Base-by-base conservation (phyloP, 768 basidiomycete genomes). In the Podaxis rugospora region DNA sequence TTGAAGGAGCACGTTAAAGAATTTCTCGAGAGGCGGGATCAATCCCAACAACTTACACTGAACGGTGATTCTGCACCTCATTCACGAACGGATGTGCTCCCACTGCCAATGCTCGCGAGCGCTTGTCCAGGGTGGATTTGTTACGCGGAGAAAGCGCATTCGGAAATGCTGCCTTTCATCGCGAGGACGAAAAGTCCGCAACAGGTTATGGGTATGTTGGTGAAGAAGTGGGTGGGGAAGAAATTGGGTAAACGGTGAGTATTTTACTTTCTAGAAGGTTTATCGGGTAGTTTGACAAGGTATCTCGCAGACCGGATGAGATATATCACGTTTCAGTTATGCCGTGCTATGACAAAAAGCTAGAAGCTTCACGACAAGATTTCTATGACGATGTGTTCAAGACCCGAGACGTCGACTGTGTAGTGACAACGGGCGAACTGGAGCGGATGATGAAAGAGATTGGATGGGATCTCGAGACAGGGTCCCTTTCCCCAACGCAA, bases 281-380 rank as follows among this genome's bases (percentile, higher is more conserved):
- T 6, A 25, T 55, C 62, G 47, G 18, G 51, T 40, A 49, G 16
- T 40, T 64, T 64, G 40, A 59, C 50, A 28, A 62, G 21, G n/a
- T 55, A 6, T 60, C 25, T 53, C 44, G 14, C 70, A 95, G 92
- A 40, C 93, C 94, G 0, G 79, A 92, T 67, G 80, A 92, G 66
- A 84, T 99, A 49, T 99, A 98, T 70, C 97, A 99, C 68, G 94
- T 98, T 56, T 83, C 93, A 0, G 95, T 98, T 54, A 98, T 98
- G 95, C 96, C 97, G 0, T 99, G 97, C 74, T 98, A 98, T 74
- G 97, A 99, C 81, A 98, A 98, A 76, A 99, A 99, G 70, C 86
- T 99, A 14, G 97, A 99, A 74, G 97, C 97, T 0, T 98, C 95
- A 7, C 83, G 97, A 27, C 84, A 87, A 51, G 95, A 99, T 69